Evolutionary conservation across 176 grass and related monocot genomes (phyloP).

Genomic region (Lolium perenne): DNA sequence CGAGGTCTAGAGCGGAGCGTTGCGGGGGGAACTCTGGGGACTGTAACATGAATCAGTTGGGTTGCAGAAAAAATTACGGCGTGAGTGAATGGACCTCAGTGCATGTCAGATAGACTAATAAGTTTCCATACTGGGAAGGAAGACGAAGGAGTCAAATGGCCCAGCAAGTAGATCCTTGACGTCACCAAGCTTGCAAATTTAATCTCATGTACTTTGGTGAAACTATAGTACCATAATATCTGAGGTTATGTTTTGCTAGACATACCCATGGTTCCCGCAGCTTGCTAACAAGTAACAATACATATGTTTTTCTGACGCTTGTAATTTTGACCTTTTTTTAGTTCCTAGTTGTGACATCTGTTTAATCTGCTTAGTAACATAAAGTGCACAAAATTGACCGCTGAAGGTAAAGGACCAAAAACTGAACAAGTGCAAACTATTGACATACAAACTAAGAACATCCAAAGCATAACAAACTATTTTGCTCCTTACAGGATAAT

Average conservation of each 20-base stretch:
- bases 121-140: not conserved
- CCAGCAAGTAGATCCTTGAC: not conserved
- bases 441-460: not conserved
- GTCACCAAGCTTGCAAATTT: not conserved
- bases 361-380: not conserved
- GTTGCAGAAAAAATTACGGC: not conserved
- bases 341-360: not conserved
- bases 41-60: not conserved
- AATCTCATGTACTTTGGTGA: not conserved
- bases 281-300: not conserved
- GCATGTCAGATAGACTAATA: not conserved
- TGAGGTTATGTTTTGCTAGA: not conserved
- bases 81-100: not conserved
- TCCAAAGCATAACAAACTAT: not conserved
- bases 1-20: not conserved
- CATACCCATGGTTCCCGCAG: not conserved
- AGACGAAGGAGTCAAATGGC: not conserved
- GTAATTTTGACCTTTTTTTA: not conserved
- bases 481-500: not conserved
- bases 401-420: not conserved
- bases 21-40: not conserved
- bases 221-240: conserved; percentile 7
- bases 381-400: not conserved
- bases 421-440: not conserved
- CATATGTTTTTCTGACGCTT: not conserved